Evolutionary conservation across 176 grass and related monocot species (phyloP), one percentile per base, ranked within the genome.

Genomic region (Carex scoparia): DNA sequence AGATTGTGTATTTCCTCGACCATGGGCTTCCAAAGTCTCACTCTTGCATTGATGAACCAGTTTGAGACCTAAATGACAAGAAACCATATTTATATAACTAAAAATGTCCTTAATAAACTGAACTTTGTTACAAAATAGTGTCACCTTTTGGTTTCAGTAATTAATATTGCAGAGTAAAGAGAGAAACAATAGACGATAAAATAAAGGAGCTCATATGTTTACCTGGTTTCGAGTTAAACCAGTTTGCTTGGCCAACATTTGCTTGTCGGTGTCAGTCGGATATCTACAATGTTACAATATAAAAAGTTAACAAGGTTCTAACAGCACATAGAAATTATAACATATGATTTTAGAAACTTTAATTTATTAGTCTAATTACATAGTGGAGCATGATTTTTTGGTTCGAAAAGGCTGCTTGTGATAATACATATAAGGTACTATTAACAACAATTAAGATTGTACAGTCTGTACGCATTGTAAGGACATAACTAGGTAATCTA

Each of bases 31-130:
- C 97, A 99, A 13, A 99, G 86, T 49, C 97, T 85, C 35, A 99
- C 97, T 86, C 97, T 94, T 42, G 97, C 97, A 75, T 99, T 99
- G 35, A 99, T 99, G 66, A 99, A 99, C 97, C 97, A 99, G 61
- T 99, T 99, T 1, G 97, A 99, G 48, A 99, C 97, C 97, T 99
- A 16, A 4, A 13, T 32, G 15, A 5, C 16, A 66, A 79, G 42
- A 58, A 67, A 69, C 14, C 38, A 5, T 58, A 74, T 55, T 66
- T 81, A 89, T 85, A 91, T 87, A 78, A 75, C 79, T 12, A 11
- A 71, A 74, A 8, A 33, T 56, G 11, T 18, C 31, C 44, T 16
- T 14, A 35, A 83, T 77, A 86, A 85, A 85, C 23, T 37, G 11
- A 49, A 79, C 48, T 38, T 87, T 46, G 48, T 40, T 40, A 40